phyloP scores from a whole-genome alignment of 2,329 filamentous ascomycete species.

The Mariannaea elegans region DNA sequence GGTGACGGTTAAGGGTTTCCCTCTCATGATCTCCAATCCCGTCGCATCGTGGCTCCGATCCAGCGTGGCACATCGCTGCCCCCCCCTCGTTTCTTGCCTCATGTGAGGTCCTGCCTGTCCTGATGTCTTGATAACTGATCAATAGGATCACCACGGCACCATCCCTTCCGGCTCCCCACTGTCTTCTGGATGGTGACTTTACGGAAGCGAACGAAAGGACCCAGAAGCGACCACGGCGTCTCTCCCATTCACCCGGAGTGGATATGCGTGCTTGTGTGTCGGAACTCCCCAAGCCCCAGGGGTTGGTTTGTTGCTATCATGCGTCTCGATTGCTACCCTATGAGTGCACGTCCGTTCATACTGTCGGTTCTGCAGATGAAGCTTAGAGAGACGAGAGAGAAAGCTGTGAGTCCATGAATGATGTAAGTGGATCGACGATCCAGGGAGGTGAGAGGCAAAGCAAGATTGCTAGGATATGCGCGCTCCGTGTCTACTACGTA shows the following conservation, averaged over 20 bases:
- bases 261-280: constrained; percentile 18
- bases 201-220: constrained; percentile 12
- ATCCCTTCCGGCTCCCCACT: constrained; percentile 5
- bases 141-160: constrained; percentile 5
- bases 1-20: not conserved
- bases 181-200: constrained; percentile 8
- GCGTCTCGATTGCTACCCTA: constrained; percentile 22
- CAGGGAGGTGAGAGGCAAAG: constrained; percentile 17
- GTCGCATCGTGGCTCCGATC: constrained; percentile 16
- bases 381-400: constrained; percentile 20
- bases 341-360: constrained; percentile 20
- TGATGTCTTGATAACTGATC: constrained; percentile 4
- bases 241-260: constrained; percentile 15
- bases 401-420: constrained; percentile 38
- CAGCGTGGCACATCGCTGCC: constrained; percentile 3
- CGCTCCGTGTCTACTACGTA: not conserved
- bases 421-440: constrained; percentile 40
- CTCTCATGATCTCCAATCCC: constrained; percentile 18
- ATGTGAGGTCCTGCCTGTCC: constrained; percentile 1
- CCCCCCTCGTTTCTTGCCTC: not conserved
- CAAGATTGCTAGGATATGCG: constrained; percentile 21
- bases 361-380: constrained; percentile 15
- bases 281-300: constrained; percentile 15
- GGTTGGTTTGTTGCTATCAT: constrained; percentile 17
- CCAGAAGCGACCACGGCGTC: constrained; percentile 18